These are phyloP conservation scores for Penicillium egyptiacum DNA, from an alignment of 495 filamentous ascomycete species.

Conservation along the genomic window DNA sequence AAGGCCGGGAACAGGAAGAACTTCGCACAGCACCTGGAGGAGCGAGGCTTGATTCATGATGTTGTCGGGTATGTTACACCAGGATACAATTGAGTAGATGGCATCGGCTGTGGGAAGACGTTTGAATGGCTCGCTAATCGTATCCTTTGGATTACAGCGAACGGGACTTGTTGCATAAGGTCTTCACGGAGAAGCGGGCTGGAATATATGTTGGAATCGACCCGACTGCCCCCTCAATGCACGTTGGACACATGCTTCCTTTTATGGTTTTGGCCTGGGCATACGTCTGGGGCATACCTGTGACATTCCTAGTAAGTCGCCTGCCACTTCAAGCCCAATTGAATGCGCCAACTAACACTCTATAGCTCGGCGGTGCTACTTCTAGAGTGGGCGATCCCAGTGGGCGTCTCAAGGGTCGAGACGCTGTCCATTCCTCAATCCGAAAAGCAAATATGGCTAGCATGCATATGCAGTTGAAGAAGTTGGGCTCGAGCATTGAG, in stretches of 20 bases:
- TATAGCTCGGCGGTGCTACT: conserved; percentile 78
- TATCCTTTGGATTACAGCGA: conserved; percentile 39
- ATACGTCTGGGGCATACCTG: conserved; percentile 77
- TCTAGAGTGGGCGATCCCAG: conserved; percentile 86
- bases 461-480: conserved; percentile 79
- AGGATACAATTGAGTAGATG: not conserved
- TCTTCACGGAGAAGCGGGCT: conserved; percentile 68
- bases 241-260: conserved; percentile 89
- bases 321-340: not conserved
- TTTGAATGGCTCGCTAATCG: conserved; percentile 9
- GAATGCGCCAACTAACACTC: conserved; percentile 12
- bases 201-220: conserved; percentile 90
- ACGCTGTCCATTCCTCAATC: conserved; percentile 51
- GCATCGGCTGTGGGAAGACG: not conserved
- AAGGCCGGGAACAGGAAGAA: conserved; percentile 58
- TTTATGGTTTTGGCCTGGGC: conserved; percentile 95
- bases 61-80: conserved; percentile 68
- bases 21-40: conserved; percentile 70
- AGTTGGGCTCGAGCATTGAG: conserved; percentile 71
- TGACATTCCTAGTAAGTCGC: conserved; percentile 63
- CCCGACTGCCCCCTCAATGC: conserved; percentile 85
- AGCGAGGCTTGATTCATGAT: conserved; percentile 76
- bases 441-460: conserved; percentile 68
- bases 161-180: conserved; percentile 63
- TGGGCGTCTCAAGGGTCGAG: conserved; percentile 66